phyloP scores from a whole-genome alignment of 75 land plant genomes.

The Adiantum capillusveneris region DNA sequence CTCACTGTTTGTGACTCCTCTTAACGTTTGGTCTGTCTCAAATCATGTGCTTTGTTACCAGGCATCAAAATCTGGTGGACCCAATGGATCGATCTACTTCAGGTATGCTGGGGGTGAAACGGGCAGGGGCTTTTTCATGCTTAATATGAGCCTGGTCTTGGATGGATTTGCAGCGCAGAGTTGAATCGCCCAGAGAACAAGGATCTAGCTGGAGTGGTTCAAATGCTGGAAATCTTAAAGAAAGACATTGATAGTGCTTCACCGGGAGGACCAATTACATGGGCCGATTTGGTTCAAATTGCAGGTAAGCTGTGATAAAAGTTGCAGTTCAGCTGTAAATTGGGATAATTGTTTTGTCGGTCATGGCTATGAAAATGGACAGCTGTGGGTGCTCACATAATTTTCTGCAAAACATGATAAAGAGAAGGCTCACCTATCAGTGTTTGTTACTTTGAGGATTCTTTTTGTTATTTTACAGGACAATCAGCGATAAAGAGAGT shows the following conservation, averaged over 20 bases:
- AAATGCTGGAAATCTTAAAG: conserved; percentile 61
- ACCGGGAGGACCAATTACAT: conserved; percentile 85
- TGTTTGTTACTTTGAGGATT: no score
- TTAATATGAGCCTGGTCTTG: no score
- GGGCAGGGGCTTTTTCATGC: not conserved
- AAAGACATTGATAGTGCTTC: conserved; percentile 79
- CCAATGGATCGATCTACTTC: conserved; percentile 90
- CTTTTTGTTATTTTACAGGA: conserved; percentile 27
- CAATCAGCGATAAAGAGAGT: conserved; percentile 74
- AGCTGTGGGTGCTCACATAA: no score
- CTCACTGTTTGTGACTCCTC: not conserved
- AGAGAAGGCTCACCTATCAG: not conserved
- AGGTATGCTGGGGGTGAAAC: conserved; percentile 29
- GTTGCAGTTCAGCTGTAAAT: no score
- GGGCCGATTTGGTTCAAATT: conserved; percentile 77
- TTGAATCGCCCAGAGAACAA: conserved; percentile 84
- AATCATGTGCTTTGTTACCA: conserved; percentile 26
- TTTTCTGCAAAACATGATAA: not conserved
- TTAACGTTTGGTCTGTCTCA: not conserved
- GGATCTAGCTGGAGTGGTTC: conserved; percentile 62
- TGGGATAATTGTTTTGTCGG: no score
- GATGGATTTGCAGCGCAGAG: conserved; percentile 57
- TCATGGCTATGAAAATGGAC: no score
- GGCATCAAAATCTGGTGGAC: conserved; percentile 90
- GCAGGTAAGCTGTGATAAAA: conserved; percentile 38